Evolutionary conservation across 2,329 filamentous ascomycete species (phyloP).

Genomic region (Fusarium sp.): DNA sequence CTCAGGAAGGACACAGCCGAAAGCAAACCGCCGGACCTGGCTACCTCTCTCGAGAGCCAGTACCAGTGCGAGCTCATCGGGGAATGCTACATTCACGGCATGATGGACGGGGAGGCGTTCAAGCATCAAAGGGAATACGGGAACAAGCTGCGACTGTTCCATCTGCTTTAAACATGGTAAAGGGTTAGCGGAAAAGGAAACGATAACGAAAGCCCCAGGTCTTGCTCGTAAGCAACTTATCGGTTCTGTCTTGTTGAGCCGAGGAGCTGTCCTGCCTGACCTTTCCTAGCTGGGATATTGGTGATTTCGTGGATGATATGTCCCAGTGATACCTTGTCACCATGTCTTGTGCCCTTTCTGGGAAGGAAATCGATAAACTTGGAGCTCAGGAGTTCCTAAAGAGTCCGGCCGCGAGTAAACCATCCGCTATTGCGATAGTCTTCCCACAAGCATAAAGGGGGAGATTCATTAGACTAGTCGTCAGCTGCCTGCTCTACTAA

Average conservation of each 20-base stretch:
- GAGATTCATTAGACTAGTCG: not conserved
- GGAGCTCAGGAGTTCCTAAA: not conserved
- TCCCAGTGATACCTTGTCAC: too few species aligned
- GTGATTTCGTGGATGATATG: too few species aligned
- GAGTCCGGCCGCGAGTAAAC: not conserved
- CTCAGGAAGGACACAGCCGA: not conserved
- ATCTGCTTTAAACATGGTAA: not conserved
- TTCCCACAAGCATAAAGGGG: not conserved
- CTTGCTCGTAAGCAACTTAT: too few species aligned
- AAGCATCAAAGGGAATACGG: not conserved
- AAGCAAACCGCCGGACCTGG: not conserved
- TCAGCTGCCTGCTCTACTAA: not conserved
- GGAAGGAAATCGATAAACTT: too few species aligned
- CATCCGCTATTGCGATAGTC: not conserved
- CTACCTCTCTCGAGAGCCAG: not conserved
- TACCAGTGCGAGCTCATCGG: not conserved
- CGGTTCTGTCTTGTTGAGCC: too few species aligned
- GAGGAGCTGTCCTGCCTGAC: too few species aligned
- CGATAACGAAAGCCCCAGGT: not conserved
- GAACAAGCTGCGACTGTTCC: not conserved
- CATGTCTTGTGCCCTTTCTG: too few species aligned
- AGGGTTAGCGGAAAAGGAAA: not conserved
- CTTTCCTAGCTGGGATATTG: too few species aligned
- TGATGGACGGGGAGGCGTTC: not conserved
- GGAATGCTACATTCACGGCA: not conserved